Conservation (phyloP, 805 yeast species). For the Yarrowia phangngaensis region DNA sequence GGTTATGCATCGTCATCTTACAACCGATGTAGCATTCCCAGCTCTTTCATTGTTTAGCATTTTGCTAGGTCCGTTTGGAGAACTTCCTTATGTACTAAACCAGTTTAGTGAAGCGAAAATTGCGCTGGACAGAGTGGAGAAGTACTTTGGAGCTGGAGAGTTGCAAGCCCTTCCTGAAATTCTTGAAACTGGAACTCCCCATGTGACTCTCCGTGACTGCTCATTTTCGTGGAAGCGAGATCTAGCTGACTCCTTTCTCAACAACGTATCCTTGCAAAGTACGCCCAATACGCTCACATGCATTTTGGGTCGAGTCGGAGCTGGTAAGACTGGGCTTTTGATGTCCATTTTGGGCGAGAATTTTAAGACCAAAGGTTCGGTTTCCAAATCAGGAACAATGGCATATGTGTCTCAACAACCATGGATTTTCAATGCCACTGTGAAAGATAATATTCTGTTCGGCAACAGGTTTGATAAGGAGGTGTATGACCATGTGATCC, state of each 20-base stretch:
- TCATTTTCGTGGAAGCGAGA: constrained; percentile 41
- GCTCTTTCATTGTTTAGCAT: constrained; percentile 66
- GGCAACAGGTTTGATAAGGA: constrained; percentile 53
- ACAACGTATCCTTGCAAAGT: constrained; percentile 51
- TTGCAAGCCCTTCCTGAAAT: constrained; percentile 40
- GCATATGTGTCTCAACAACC: constrained; percentile 69
- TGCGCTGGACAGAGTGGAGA: constrained; percentile 77
- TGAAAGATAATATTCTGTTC: constrained; percentile 68
- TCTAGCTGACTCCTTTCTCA: constrained; percentile 46
- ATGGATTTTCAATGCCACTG: constrained; percentile 81
- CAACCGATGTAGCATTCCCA: constrained; percentile 78
- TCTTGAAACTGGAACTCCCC: constrained; percentile 27
- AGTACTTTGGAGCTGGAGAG: constrained; percentile 56
- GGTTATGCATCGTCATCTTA: constrained; percentile 59
- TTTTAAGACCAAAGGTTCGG: constrained; percentile 51
- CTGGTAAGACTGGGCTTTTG: constrained; percentile 74
- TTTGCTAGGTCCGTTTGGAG: constrained; percentile 60
- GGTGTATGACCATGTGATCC: constrained; percentile 52
- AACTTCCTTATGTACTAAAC: constrained; percentile 69
- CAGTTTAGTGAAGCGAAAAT: constrained; percentile 82
- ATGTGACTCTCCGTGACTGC: constrained; percentile 36
- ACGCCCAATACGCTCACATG: constrained; percentile 66
- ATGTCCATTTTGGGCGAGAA: constrained; percentile 70
- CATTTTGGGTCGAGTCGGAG: constrained; percentile 75
- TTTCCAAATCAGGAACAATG: constrained; percentile 52